phyloP scores from a whole-genome alignment of 2,329 filamentous ascomycete species.

The Fusarium longipes region DNA sequence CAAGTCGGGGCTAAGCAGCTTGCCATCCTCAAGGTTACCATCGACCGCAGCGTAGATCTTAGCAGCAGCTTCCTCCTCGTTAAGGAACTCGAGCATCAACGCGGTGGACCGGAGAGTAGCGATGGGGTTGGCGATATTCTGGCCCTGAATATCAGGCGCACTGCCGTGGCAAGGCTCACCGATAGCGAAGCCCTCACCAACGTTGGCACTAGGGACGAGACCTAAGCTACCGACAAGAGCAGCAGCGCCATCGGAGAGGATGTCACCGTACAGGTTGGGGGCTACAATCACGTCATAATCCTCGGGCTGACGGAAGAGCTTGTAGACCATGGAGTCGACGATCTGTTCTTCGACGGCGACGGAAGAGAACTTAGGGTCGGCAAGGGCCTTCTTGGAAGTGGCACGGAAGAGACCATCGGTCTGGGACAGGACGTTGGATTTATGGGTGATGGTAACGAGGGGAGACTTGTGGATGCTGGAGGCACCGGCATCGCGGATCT shows the following conservation, averaged over 20 bases:
- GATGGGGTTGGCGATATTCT: conserved; percentile 94
- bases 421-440: conserved; percentile 95
- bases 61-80: conserved; percentile 86
- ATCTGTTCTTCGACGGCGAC: conserved; percentile 94
- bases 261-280: conserved; percentile 97
- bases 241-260: conserved; percentile 93
- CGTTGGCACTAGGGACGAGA: conserved; percentile 93
- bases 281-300: conserved; percentile 98
- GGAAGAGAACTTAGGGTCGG: conserved; percentile 69
- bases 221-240: conserved; percentile 92
- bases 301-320: conserved; percentile 95
- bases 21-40: conserved; percentile 85
- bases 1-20: conserved; percentile 86
- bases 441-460: conserved; percentile 96
- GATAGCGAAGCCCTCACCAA: conserved; percentile 93
- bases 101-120: conserved; percentile 91
- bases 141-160: conserved; percentile 93
- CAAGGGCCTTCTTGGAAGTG: conserved; percentile 79
- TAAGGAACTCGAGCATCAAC: conserved; percentile 95
- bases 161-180: conserved; percentile 98
- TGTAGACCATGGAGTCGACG: conserved; percentile 99
- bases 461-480: conserved; percentile 73
- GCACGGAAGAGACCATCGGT: conserved; percentile 96
- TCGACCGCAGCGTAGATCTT: conserved; percentile 94
- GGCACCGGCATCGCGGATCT: conserved; percentile 72